Base-by-base conservation (phyloP, 495 filamentous ascomycete species). In the Neurospora africana region DNA sequence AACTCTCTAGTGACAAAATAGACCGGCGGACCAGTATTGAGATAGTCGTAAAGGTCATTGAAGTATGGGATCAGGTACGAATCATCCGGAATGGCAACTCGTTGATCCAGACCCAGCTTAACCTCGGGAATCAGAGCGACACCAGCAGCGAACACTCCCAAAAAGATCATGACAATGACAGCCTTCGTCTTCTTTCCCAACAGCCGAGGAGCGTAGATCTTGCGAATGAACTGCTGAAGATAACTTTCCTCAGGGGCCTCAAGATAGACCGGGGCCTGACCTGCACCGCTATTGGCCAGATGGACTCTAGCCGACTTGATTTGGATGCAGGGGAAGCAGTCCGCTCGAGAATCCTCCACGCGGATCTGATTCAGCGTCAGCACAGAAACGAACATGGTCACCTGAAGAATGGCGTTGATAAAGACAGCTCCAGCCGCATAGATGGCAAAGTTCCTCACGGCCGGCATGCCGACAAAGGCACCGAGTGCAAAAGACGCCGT, bases 371-470 rank as follows among this genome's bases (percentile, higher is more conserved):
- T 98, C 69, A 97, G 85, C 35, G 93, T 89, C 17, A 99, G 88
- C 3, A 98, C 91, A 15, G 95, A 91, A 44, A 98, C 87, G 75
- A 99, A 99, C 89, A 98, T 94, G 10, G 95, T 99, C 70, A 98
- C 89, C 79, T 99, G 95, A 27, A 99, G 82, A 38, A 98, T 76
- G 7, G 96, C 95, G 77, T 99, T 99, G 85, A 99, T 94, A 75
- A 98, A 91, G 13, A 99, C 96, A 7, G 95, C 95, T 40, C 95
- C 95, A 19, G 95, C 94, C 1, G 95, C 95, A 80, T 99, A 99
- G 38, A 94, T 89, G 13, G 95, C 95, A 80, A 99, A 99, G 78
- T 99, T 99, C 70, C 92, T 88, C 41, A 99, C 95, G 1, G 95
- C 95, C 15, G 95, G 95, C 95, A 99, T 99, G 58, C 93, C 93